phyloP scores from a whole-genome alignment of 306 rosid genomes.

The Senna tora region DNA sequence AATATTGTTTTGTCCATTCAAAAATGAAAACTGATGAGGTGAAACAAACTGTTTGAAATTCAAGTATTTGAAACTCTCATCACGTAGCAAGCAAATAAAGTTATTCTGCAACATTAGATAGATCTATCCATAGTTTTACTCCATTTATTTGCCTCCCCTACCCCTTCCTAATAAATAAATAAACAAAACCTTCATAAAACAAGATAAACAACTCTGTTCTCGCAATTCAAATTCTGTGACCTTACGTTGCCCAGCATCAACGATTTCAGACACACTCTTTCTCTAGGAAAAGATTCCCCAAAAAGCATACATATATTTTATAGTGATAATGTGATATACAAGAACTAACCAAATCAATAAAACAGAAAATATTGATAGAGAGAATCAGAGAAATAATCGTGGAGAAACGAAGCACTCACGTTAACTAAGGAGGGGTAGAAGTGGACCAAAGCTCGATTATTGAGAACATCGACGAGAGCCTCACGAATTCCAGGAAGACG shows the following conservation, averaged over 20 bases:
- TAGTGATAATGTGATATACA: not conserved
- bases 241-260: not conserved
- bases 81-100: not conserved
- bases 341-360: not conserved
- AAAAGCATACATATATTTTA: not conserved
- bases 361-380: not conserved
- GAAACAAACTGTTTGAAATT: not conserved
- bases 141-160: not conserved
- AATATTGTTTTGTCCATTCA: not conserved
- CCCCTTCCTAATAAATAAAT: too few species aligned
- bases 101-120: not conserved
- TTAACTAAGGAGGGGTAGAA: conserved; percentile 58
- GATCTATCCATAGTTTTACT: not conserved
- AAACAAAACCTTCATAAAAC: conserved; percentile 1
- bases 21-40: not conserved
- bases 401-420: conserved; percentile 48
- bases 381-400: too few species aligned
- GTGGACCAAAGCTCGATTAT: conserved; percentile 66
- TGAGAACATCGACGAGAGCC: conserved; percentile 72
- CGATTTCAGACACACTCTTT: not conserved
- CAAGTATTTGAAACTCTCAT: not conserved
- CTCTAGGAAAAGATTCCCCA: not conserved
- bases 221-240: not conserved
- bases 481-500: conserved; percentile 75
- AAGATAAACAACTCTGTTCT: not conserved